Conservation (phyloP, 2,329 filamentous ascomycete genomes). For the Sarocladium brachiariae region DNA sequence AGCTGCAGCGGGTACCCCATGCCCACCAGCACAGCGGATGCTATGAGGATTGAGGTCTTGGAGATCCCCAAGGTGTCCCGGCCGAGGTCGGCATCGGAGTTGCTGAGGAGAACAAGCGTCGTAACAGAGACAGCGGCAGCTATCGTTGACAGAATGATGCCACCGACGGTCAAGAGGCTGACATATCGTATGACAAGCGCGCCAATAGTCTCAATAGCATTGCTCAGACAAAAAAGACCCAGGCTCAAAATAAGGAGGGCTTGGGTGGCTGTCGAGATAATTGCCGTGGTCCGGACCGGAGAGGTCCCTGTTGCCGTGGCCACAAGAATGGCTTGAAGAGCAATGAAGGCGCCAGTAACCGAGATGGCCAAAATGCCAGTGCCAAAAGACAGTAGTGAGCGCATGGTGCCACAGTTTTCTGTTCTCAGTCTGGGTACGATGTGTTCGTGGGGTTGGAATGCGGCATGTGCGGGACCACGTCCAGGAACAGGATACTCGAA, state of each 20-base stretch:
- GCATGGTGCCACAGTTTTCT: not conserved
- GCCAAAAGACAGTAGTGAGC: not conserved
- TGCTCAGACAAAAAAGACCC: not conserved
- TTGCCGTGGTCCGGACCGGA: slow-evolving; percentile 27
- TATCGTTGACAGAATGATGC: slow-evolving; percentile 22
- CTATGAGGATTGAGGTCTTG: slow-evolving; percentile 28
- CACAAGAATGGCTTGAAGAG: slow-evolving; percentile 34
- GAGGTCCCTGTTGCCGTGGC: slow-evolving; percentile 22
- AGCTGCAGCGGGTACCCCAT: slow-evolving; percentile 32
- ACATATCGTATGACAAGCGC: not conserved
- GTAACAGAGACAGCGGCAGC: slow-evolving; percentile 33
- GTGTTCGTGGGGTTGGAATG: slow-evolving; percentile 2
- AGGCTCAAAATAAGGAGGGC: slow-evolving; percentile 23
- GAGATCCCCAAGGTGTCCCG: slow-evolving; percentile 34
- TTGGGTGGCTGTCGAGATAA: slow-evolving; percentile 31
- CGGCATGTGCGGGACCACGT: not conserved
- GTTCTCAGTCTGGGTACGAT: not conserved
- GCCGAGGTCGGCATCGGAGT: slow-evolving; percentile 20
- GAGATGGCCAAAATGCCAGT: not conserved
- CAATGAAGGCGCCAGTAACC: slow-evolving; percentile 23
- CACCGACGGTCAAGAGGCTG: not conserved
- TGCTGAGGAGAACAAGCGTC: slow-evolving; percentile 31
- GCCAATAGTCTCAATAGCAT: not conserved
- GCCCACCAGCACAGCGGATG: not conserved
- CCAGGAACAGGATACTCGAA: not conserved